phyloP scores from a whole-genome alignment of 495 filamentous ascomycete genomes.

The Daldinia decipiens region DNA sequence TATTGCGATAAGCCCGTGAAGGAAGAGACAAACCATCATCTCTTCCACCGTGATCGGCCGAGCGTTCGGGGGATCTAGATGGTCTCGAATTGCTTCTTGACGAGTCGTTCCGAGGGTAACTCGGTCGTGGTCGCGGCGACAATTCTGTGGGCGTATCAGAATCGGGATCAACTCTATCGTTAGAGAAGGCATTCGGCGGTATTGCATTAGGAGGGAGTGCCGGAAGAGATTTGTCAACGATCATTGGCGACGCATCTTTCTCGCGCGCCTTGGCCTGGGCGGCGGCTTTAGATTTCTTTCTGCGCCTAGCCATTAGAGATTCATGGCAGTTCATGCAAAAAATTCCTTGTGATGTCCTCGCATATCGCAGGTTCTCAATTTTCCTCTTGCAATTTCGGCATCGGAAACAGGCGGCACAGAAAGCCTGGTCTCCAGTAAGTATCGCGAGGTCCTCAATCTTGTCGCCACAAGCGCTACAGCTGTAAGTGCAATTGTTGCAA shows the following conservation, averaged over 20 bases:
- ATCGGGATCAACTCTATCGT: slow-evolving; percentile 77
- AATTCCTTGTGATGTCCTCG: slow-evolving; percentile 95
- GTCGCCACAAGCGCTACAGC: slow-evolving; percentile 94
- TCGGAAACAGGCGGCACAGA: slow-evolving; percentile 95
- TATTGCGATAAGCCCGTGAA: slow-evolving; percentile 79
- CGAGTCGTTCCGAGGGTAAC: slow-evolving; percentile 59
- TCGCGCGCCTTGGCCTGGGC: slow-evolving; percentile 68
- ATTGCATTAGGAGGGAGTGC: slow-evolving; percentile 84
- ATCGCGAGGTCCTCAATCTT: slow-evolving; percentile 99
- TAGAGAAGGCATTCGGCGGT: slow-evolving; percentile 66
- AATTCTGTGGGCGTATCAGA: slow-evolving; percentile 80
- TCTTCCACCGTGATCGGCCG: slow-evolving; percentile 48
- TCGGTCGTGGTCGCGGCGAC: slow-evolving; percentile 69
- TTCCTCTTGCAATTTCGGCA: slow-evolving; percentile 98
- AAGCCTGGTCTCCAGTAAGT: slow-evolving; percentile 98
- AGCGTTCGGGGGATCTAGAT: slow-evolving; percentile 60
- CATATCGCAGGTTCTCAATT: slow-evolving; percentile 98
- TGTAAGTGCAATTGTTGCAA: slow-evolving; percentile 99
- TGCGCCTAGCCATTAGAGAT: slow-evolving; percentile 93
- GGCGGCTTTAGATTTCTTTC: slow-evolving; percentile 83
- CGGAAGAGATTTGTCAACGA: slow-evolving; percentile 92
- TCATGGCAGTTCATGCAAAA: slow-evolving; percentile 99
- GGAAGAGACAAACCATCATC: slow-evolving; percentile 74
- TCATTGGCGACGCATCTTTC: slow-evolving; percentile 69
- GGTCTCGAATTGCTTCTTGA: slow-evolving; percentile 62